A percentile compares a stretch with the other conserved stretches of the same genome.
Conservation (phyloP, 306 rosid species). For the Casuarina glauca region DNA sequence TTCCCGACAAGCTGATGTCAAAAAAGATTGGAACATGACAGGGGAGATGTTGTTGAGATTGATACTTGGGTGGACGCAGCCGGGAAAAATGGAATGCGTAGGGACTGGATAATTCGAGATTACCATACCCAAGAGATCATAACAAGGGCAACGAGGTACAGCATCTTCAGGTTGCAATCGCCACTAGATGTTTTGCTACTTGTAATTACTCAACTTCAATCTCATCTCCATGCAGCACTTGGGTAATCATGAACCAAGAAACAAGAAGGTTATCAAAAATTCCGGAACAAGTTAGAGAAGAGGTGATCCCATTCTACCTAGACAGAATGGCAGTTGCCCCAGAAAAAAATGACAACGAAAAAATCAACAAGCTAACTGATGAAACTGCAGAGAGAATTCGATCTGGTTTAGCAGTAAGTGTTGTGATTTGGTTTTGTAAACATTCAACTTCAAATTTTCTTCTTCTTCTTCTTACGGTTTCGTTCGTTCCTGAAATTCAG, state of each 20-base stretch:
- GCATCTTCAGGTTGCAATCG: background rate
- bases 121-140: conserved; percentile 65
- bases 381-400: conserved; percentile 58
- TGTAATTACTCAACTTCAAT: background rate
- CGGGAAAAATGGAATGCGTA: conserved; percentile 92
- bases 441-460: background rate
- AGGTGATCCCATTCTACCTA: conserved; percentile 71
- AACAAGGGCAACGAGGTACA: conserved; percentile 80
- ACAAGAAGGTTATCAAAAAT: conserved; percentile 80
- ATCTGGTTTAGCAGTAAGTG: conserved; percentile 84
- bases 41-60: conserved; percentile 93
- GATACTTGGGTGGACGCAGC: conserved; percentile 97
- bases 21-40: conserved; percentile 27
- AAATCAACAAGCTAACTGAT: conserved; percentile 74
- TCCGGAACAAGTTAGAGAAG: conserved; percentile 74
- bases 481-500: conserved; percentile 30
- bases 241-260: conserved; percentile 96
- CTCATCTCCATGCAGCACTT: conserved; percentile 53
- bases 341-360: conserved; percentile 55
- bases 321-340: conserved; percentile 51
- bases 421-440: background rate
- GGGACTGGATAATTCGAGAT: conserved; percentile 93
- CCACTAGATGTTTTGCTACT: background rate
- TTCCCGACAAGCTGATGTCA: background rate
- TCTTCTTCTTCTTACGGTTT: background rate